phyloP scores from a whole-genome alignment of 768 basidiomycete genomes.

The Suillus spraguei region DNA sequence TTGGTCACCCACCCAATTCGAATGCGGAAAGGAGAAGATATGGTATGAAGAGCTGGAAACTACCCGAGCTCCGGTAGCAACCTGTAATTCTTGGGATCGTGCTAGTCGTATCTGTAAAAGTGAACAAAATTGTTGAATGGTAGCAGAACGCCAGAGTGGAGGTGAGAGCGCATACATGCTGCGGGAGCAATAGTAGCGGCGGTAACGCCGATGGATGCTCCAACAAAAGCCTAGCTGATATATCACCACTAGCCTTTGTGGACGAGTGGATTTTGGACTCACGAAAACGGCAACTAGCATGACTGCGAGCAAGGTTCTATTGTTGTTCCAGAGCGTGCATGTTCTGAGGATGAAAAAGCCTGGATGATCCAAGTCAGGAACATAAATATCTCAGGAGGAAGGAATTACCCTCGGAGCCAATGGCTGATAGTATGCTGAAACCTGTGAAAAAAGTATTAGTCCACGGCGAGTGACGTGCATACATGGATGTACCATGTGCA shows the following conservation, averaged over 20 bases:
- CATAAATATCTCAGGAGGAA: accelerated
- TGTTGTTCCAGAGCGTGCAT: neutral
- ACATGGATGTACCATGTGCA: neutral
- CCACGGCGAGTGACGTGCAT: neutral
- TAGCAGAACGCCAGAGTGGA: neutral
- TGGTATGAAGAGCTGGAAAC: neutral
- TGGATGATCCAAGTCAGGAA: neutral
- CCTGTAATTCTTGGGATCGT: conserved; percentile 1
- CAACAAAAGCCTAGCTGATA: neutral
- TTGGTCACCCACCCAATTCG: neutral
- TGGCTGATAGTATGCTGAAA: neutral
- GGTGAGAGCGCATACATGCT: neutral
- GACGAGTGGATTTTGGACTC: neutral
- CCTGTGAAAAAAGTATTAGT: neutral
- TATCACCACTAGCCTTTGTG: neutral
- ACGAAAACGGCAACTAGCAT: neutral
- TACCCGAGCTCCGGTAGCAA: neutral
- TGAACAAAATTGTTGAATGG: neutral
- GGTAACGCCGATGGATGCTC: neutral
- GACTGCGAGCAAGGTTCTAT: neutral
- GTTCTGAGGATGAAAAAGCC: neutral
- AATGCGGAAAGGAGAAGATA: neutral
- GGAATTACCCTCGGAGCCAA: neutral
- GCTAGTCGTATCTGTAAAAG: neutral
- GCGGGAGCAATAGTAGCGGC: neutral